These are phyloP conservation scores for Coniochaeta pulveracea DNA, from an alignment of 2,329 filamentous ascomycete genomes.

Conservation along the genomic window DNA sequence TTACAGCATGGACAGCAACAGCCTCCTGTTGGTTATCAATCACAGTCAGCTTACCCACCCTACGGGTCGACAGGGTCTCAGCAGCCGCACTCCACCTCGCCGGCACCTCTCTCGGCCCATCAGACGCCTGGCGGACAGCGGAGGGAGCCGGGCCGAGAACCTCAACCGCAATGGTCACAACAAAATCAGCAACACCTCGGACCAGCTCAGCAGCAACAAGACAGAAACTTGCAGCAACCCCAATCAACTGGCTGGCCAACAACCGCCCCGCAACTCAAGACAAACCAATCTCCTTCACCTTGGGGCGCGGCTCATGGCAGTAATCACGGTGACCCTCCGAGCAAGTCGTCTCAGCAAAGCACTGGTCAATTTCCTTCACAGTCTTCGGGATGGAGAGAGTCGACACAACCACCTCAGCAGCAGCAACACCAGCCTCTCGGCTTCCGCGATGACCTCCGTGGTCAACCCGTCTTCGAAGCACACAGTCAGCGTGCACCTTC, in stretches of 20 bases:
- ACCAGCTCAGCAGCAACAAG: constrained; percentile 12
- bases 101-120: constrained; percentile 14
- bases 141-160: too few species aligned
- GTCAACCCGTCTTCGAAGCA: constrained; percentile 8
- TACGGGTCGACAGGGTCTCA: constrained; percentile 32
- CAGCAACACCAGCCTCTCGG: constrained; percentile 14
- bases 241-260: constrained; percentile 10
- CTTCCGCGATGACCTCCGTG: constrained; percentile 12
- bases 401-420: constrained; percentile 5
- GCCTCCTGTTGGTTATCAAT: constrained; percentile 14
- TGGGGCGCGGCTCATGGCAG: constrained; percentile 15
- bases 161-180: constrained; percentile 21
- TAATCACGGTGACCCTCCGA: too few species aligned
- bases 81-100: constrained; percentile 30
- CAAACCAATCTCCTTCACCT: constrained; percentile 12
- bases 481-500: constrained; percentile 14
- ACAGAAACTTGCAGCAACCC: constrained; percentile 9
- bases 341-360: constrained; percentile 11
- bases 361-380: constrained; percentile 11
- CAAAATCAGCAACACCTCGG: constrained; percentile 16
- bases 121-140: constrained; percentile 18
- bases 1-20: constrained; percentile 13
- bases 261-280: constrained; percentile 10
- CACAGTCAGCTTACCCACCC: constrained; percentile 27
- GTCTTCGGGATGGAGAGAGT: constrained; percentile 8